Evolutionary conservation across 306 rosid genomes (phyloP).

Genomic region (Casuarina glauca): DNA sequence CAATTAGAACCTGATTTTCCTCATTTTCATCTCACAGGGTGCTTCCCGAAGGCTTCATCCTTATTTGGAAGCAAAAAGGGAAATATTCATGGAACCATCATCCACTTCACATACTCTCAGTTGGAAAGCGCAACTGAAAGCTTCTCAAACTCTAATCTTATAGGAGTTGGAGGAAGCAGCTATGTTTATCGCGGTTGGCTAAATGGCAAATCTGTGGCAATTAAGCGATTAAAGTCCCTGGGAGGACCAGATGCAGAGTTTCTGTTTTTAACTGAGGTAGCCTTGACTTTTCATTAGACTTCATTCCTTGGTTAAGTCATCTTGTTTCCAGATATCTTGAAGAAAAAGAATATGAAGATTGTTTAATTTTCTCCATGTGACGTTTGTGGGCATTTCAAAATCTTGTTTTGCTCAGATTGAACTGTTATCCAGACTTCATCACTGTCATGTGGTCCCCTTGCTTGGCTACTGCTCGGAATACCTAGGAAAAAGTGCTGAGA

Average conservation of each 20-base stretch:
- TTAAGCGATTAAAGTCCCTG: conserved; percentile 71
- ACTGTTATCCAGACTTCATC: conserved; percentile 86
- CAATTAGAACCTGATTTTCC: neutral
- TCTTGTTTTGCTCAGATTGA: conserved; percentile 67
- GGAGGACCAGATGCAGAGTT: conserved; percentile 68
- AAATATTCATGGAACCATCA: conserved; percentile 61
- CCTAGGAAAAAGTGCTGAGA: conserved; percentile 70
- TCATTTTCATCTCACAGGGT: conserved; percentile 45
- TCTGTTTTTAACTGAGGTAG: conserved; percentile 77
- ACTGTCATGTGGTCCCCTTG: conserved; percentile 88
- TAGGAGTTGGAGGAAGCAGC: conserved; percentile 92
- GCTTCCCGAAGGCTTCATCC: conserved; percentile 64
- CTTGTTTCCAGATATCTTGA: neutral
- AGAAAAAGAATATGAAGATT: conserved; percentile 1
- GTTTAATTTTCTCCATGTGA: neutral
- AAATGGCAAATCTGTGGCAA: conserved; percentile 69
- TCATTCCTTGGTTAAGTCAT: conserved; percentile 16
- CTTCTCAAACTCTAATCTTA: conserved; percentile 74
- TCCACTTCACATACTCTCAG: conserved; percentile 72
- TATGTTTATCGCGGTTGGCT: conserved; percentile 80
- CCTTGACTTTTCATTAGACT: conserved; percentile 23
- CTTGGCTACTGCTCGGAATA: conserved; percentile 86
- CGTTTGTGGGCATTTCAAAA: neutral
- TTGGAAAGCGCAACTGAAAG: conserved; percentile 79
- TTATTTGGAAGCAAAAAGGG: conserved; percentile 52